Evolutionary conservation across 352 stramenopile genomes (phyloP), one percentile per base, ranked within the genome.

Genomic region (Phytophthora pini): DNA sequence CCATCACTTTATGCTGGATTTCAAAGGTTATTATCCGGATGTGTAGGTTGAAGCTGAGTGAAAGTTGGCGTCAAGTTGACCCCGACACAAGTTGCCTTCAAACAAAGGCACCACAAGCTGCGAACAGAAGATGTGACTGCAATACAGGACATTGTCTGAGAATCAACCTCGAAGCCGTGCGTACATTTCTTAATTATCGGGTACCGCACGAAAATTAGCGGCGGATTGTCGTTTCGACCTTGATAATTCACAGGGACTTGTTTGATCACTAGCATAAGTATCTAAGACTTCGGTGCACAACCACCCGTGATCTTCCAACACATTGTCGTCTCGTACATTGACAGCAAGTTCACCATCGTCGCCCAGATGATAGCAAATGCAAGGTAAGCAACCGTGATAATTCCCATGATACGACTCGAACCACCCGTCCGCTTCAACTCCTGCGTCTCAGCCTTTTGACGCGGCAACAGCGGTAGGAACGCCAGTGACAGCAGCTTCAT

Each of bases 271-370:
- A 36, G 31, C 31, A 36, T 36, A 36, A 36, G 22, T 10, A 11
- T 26, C 57, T 60, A 73, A 3, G 61, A 70, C 38, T 44, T 48
- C 12, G 76, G 72, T 17, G 63, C 71, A 50, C 77, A 86, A 24
- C 81, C 81, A 11, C 81, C 81, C 0, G 77, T 84, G 62, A 90
- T 82, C n/a, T 62, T 62, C 70, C 72, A 81, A 69, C 81, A 90
- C 68, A 70, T 79, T n/a, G 81, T 88, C 36, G 27, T 68, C 39
- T 75, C 58, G 56, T 77, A 84, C 61, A 90, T 84, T 5, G 64
- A 72, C 46, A 87, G 34, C 34, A 90, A 8, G 45, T 88, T 88
- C 24, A 84, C 62, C 34, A 74, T 8, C 13, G 70, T 82, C 12
- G 75, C 61, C 72, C 65, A 82, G 2, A 70, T 58, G 39, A 81